Conservation (phyloP, 2,329 filamentous ascomycete genomes). For the Hypoxylon sp. region DNA sequence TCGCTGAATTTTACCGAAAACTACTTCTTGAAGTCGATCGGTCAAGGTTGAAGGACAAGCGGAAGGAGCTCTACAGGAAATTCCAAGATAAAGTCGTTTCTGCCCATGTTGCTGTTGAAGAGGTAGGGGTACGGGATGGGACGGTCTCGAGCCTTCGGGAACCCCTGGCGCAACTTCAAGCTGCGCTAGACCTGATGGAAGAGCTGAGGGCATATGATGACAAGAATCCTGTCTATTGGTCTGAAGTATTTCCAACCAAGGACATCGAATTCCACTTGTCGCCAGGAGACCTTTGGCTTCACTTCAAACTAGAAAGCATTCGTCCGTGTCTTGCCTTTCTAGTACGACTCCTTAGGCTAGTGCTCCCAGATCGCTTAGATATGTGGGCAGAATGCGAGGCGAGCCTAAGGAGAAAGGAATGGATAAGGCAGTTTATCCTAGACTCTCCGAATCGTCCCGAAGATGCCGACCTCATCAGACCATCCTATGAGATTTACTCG, state of each 20-base stretch:
- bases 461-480: conserved; percentile 8
- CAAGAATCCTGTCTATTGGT: conserved; percentile 44
- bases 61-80: conserved; percentile 38
- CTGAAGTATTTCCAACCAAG: conserved; percentile 43
- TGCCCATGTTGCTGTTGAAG: conserved; percentile 38
- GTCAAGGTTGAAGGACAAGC: conserved; percentile 34
- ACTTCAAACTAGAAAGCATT: conserved; percentile 49
- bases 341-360: conserved; percentile 42
- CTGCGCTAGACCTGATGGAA: conserved; percentile 41
- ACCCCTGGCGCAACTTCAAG: conserved; percentile 36
- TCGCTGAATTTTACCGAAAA: conserved; percentile 39
- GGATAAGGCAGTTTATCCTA: conserved; percentile 46
- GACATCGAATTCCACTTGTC: conserved; percentile 12
- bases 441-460: conserved; percentile 43
- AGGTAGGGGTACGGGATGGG: conserved; percentile 19
- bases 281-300: conserved; percentile 45
- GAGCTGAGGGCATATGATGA: conserved; percentile 47
- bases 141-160: conserved; percentile 36
- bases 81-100: conserved; percentile 37
- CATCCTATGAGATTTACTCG: conserved; percentile 18
- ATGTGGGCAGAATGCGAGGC: conserved; percentile 48
- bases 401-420: conserved; percentile 42
- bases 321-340: conserved; percentile 47
- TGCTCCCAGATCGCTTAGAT: conserved; percentile 38
- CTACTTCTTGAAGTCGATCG: conserved; percentile 34